Evolutionary conservation across 2,329 filamentous ascomycete species (phyloP).

Genomic region (Colletotrichum coccodes): DNA sequence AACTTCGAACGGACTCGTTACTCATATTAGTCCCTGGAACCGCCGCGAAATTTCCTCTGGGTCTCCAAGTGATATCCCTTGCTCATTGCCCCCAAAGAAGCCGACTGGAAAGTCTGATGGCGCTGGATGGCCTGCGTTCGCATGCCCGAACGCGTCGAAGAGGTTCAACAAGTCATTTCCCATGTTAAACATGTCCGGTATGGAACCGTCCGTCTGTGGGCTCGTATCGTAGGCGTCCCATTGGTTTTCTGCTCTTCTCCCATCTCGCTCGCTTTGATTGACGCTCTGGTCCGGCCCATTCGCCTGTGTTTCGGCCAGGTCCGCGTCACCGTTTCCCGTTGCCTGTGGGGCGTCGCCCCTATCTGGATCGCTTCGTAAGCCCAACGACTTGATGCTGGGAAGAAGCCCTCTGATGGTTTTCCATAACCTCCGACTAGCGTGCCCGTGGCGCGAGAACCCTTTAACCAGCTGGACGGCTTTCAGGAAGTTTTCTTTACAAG

Average conservation of each 20-base stretch:
- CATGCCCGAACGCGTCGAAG: slow-evolving; percentile 45
- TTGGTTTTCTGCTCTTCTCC: neutral
- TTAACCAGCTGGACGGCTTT: slow-evolving; percentile 45
- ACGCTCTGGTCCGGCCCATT: neutral
- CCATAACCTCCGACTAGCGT: slow-evolving; percentile 46
- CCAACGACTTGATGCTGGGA: slow-evolving; percentile 42
- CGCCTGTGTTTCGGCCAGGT: slow-evolving; percentile 15
- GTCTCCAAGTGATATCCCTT: slow-evolving; percentile 27
- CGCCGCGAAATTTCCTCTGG: slow-evolving; percentile 44
- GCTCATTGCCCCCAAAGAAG: slow-evolving; percentile 18
- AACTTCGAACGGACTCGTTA: too few relatives aligned
- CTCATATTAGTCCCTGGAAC: slow-evolving; percentile 44
- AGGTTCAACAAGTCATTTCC: slow-evolving; percentile 46
- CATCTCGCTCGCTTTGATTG: neutral
- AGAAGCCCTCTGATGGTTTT: slow-evolving; percentile 47
- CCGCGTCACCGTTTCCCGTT: slow-evolving; percentile 19
- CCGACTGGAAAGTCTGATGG: slow-evolving; percentile 19
- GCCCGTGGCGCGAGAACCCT: slow-evolving; percentile 44
- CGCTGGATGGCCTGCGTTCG: slow-evolving; percentile 22
- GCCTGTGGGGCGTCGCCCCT: slow-evolving; percentile 1
- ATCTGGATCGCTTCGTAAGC: slow-evolving; percentile 34
- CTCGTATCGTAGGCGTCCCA: slow-evolving; percentile 14
- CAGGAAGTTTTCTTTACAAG: slow-evolving; percentile 44
- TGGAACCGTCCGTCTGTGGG: slow-evolving; percentile 18
- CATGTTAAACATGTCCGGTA: slow-evolving; percentile 47